phyloP scores from a whole-genome alignment of 108 stramenopile genomes.

The Cyclostephanos tholiformis region DNA sequence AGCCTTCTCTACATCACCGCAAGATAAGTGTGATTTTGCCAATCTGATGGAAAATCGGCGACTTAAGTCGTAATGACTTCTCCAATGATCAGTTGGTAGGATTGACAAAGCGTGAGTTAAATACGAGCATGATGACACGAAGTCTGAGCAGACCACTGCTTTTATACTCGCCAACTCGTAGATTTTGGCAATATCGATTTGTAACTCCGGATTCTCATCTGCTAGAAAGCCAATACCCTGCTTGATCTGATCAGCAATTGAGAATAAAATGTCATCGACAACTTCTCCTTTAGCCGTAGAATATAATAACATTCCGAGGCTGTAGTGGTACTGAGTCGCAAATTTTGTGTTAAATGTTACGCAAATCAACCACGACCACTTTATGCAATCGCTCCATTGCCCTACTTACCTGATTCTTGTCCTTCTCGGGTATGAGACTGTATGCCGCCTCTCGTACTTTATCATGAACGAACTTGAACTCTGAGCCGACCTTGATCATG shows the following conservation, averaged over 20 bases:
- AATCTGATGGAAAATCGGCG: constrained; percentile 4
- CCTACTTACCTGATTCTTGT: too few species aligned
- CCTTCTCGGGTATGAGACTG: too few species aligned
- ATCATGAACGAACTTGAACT: too few species aligned
- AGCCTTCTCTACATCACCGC: constrained; percentile 26
- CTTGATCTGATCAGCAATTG: constrained; percentile 8
- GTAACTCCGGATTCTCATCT: constrained; percentile 13
- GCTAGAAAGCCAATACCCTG: constrained; percentile 6
- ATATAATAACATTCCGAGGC: too few species aligned
- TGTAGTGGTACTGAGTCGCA: too few species aligned
- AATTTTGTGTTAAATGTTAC: too few species aligned
- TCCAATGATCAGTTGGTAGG: constrained; percentile 23
- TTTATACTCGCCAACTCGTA: constrained; percentile 28
- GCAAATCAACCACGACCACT: too few species aligned
- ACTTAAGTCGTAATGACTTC: constrained; percentile 14
- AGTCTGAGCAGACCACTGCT: constrained; percentile 34
- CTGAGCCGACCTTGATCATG: too few species aligned
- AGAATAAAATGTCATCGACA: constrained; percentile 1
- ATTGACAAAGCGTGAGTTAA: not conserved
- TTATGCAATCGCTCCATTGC: too few species aligned
- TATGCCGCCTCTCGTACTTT: too few species aligned
- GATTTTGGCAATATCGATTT: constrained; percentile 20
- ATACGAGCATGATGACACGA: constrained; percentile 29
- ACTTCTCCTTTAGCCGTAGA: too few species aligned
- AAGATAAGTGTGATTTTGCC: constrained; percentile 8